Evolutionary conservation across 768 basidiomycete genomes (phyloP), one percentile per base, ranked within the genome.

Genomic region (Xerocomellus amylosporus): DNA sequence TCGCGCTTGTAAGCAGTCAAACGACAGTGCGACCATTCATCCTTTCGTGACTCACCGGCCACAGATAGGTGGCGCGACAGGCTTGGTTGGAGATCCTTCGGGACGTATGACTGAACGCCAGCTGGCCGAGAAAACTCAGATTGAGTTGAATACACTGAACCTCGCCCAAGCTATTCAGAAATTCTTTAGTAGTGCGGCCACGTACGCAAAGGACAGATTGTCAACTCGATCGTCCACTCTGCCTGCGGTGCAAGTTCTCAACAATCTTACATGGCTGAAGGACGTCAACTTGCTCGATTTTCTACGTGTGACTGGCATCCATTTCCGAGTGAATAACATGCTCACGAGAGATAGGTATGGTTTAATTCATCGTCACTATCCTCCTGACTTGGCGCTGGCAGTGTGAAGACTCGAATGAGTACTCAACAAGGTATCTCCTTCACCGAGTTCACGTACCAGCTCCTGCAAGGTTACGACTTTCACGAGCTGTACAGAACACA

Each of bases 391-490:
- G 39, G 26, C 8, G 13, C 44, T 49, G 31, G 36, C 56, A 97
- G 95, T 61, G 94, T 97, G 36, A 87, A 87, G 55, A 81, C 83
- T 28, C 87, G 96, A 26, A 77, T 98, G 50, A 74, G 77, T 7
- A 85, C 90, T 0, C 84, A 87, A 57, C 82, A 86, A 62, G 96
- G 96, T 42, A 87, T 98, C 56, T 97, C 95, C n/a, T 99, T 96
- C 75, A 93, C 95, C 19, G 97, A 99, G 69, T 98, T 99, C 73
- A 86, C 91, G 4, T 99, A 99, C 70, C 97, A 99, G 65, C 83
- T 99, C 22, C 79, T 99, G 26, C 97, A 99, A 74, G 97, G 93
- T 12, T 91, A 94, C 73, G 97, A 99, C 72, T 99, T 97, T 73
- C 81, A 87, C 60, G 76, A 85, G 61, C 79, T 99, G 9, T 74